phyloP scores from a whole-genome alignment of 441 rosid genomes.

The Pelargonium citronellum region DNA sequence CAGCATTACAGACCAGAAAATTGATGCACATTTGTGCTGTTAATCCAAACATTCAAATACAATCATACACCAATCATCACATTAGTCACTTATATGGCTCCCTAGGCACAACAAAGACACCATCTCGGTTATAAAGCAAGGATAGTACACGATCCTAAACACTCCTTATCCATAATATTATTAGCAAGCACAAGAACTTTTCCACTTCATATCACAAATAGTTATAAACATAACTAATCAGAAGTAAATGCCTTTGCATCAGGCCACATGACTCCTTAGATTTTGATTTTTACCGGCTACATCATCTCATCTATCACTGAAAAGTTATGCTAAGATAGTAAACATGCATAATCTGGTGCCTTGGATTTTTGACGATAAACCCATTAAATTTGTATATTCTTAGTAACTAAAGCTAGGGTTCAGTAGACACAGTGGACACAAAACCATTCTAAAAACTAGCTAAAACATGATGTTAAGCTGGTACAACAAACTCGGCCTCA shows the following conservation, averaged over 20 bases:
- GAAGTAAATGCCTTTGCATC: neutral
- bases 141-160: neutral
- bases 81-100: constrained; percentile 6
- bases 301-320: neutral
- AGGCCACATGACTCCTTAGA: neutral
- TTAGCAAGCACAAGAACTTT: too few relatives aligned
- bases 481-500: neutral
- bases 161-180: neutral
- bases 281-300: neutral
- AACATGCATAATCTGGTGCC: neutral
- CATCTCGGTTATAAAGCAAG: neutral
- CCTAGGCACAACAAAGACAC: neutral
- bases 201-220: neutral
- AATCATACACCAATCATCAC: neutral
- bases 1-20: neutral
- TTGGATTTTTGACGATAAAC: neutral
- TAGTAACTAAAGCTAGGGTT: neutral
- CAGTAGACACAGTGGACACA: neutral
- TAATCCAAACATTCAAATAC: neutral
- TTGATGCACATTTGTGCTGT: neutral
- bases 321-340: neutral
- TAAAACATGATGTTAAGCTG: neutral
- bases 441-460: neutral
- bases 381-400: neutral
- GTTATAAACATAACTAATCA: neutral